A percentile compares a stretch with the other conserved stretches of the same genome.
phyloP scores from a whole-genome alignment of 2,329 filamentous ascomycete genomes.

The Ascochyta lentis region DNA sequence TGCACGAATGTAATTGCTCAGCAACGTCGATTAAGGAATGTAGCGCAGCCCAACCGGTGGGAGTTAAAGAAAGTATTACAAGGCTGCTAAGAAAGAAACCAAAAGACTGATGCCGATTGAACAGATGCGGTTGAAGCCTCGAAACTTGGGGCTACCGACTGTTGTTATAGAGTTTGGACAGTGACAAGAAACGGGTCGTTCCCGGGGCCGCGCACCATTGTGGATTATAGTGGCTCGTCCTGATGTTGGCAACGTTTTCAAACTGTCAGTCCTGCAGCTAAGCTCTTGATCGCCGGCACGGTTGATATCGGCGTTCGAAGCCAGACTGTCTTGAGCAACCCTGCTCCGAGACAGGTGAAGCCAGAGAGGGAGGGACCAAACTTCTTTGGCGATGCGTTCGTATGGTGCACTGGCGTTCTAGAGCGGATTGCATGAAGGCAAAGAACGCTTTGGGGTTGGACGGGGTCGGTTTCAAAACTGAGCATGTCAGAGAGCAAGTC shows the following conservation, averaged over 20 bases:
- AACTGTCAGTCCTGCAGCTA: conserved; percentile 47
- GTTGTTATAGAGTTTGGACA: conserved; percentile 45
- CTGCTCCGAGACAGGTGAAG: conserved; percentile 47
- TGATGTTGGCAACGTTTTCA: conserved; percentile 53
- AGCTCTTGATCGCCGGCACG: conserved; percentile 47
- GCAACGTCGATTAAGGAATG: conserved; percentile 58
- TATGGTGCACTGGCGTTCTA: conserved; percentile 28
- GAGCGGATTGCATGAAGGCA: conserved; percentile 37
- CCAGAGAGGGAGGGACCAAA: conserved; percentile 40
- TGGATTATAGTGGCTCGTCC: conserved; percentile 50
- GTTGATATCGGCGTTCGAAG: conserved; percentile 36
- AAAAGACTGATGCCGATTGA: conserved; percentile 49
- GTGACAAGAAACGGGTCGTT: conserved; percentile 39
- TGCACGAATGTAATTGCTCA: conserved; percentile 49
- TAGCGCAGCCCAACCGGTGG: conserved; percentile 63
- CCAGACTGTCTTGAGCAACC: conserved; percentile 49
- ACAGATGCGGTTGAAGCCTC: conserved; percentile 48
- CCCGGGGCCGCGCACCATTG: conserved; percentile 37
- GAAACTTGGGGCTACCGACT: conserved; percentile 46
- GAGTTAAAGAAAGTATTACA: conserved; percentile 57
- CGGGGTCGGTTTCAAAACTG: conserved; percentile 51
- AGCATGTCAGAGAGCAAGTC: conserved; percentile 44
- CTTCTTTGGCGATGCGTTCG: conserved; percentile 38
- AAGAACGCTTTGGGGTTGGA: conserved; percentile 35
- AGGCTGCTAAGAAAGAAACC: conserved; percentile 49